These are phyloP conservation scores for Auriculariales sp. DNA, from an alignment of 768 basidiomycete genomes.

Conservation along the genomic window DNA sequence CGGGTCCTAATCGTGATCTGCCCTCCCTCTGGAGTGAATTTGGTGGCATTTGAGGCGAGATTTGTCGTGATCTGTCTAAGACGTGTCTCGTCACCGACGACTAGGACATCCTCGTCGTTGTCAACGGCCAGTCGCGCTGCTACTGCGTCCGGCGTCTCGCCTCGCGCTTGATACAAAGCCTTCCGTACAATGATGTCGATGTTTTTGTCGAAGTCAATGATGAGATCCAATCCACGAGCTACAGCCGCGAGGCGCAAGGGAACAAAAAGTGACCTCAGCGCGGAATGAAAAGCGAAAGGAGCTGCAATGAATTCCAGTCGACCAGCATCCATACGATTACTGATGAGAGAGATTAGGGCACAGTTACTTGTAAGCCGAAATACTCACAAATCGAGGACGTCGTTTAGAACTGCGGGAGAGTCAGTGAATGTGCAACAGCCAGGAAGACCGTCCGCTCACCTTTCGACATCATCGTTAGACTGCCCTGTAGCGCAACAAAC, in stretches of 20 bases:
- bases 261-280: constrained; percentile 58
- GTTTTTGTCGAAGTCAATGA: constrained; percentile 48
- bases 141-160: constrained; percentile 29
- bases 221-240: constrained; percentile 49
- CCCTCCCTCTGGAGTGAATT: constrained; percentile 62
- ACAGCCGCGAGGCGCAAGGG: constrained; percentile 55
- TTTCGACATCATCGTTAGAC: constrained; percentile 26
- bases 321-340: constrained; percentile 25
- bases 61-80: constrained; percentile 73
- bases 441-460: constrained; percentile 9
- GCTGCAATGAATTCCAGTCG: constrained; percentile 26
- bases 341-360: not conserved
- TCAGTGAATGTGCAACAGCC: not conserved
- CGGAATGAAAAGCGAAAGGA: constrained; percentile 61
- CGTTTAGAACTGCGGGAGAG: constrained; percentile 19
- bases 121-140: constrained; percentile 26
- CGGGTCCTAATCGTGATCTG: constrained; percentile 49
- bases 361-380: not conserved
- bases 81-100: constrained; percentile 74
- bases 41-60: constrained; percentile 71
- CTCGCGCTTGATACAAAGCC: constrained; percentile 42
- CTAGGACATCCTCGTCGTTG: constrained; percentile 45
- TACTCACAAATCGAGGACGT: constrained; percentile 20
- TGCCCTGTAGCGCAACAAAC: constrained; percentile 25
- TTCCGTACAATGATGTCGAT: constrained; percentile 47